Evolutionary conservation across 2,329 filamentous ascomycete species (phyloP).

Genomic region (Penicillium decumbens): DNA sequence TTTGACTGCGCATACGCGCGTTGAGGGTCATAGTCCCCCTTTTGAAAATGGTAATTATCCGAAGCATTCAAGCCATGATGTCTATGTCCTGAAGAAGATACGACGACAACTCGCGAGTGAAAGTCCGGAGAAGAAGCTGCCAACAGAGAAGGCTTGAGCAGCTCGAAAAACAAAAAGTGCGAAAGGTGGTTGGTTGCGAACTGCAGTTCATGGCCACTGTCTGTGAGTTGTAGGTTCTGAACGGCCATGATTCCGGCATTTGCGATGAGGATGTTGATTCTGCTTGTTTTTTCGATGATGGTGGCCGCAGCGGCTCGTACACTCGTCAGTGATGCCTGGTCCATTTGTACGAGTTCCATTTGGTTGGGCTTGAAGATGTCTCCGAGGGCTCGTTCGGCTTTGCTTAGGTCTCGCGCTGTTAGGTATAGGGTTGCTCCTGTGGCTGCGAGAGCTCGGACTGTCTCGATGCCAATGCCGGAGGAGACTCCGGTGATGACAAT

Average conservation of each 20-base stretch:
- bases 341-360: conserved; percentile 36
- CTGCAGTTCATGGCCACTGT: conserved; percentile 44
- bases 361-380: conserved; percentile 28
- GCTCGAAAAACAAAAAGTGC: conserved; percentile 52
- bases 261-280: conserved; percentile 33
- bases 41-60: conserved; percentile 42
- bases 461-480: conserved; percentile 45
- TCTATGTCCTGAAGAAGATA: conserved; percentile 46
- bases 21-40: conserved; percentile 31
- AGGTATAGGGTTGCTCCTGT: conserved; percentile 47
- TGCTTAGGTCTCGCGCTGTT: conserved; percentile 43
- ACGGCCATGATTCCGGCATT: conserved; percentile 45
- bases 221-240: conserved; percentile 34
- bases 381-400: conserved; percentile 34
- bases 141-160: conserved; percentile 39
- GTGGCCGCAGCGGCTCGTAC: conserved; percentile 10
- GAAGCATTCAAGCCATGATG: conserved; percentile 23
- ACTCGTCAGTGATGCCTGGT: conserved; percentile 11
- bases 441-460: conserved; percentile 41
- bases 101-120: conserved; percentile 46
- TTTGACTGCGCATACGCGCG: conserved; percentile 49
- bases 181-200: conserved; percentile 52
- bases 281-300: conserved; percentile 8
- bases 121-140: conserved; percentile 32
- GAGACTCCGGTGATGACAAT: conserved; percentile 44